phyloP scores from a whole-genome alignment of 1,139 yeast species.

The Sugiyamaella castrensis region DNA sequence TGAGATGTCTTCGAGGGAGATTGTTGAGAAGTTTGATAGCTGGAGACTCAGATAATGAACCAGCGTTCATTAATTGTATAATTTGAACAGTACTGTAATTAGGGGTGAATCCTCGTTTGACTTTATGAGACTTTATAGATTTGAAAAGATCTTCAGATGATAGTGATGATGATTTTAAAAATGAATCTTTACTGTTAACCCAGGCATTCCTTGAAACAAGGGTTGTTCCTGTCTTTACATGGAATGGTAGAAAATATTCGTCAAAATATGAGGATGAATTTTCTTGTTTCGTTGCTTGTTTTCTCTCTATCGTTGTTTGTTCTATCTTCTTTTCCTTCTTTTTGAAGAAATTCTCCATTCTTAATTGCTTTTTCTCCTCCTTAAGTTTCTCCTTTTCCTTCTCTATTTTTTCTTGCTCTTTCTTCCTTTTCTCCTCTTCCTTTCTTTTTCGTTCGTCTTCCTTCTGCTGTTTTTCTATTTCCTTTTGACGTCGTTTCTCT shows the following conservation, averaged over 20 bases:
- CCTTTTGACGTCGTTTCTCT: slow-evolving; percentile 21
- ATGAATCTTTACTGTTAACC: neutral
- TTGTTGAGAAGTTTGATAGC: slow-evolving; percentile 11
- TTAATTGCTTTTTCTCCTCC: slow-evolving; percentile 16
- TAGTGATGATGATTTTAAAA: neutral
- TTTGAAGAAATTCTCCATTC: slow-evolving; percentile 54
- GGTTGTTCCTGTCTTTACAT: slow-evolving; percentile 43
- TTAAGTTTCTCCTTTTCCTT: slow-evolving; percentile 16
- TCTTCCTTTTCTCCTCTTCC: slow-evolving; percentile 26
- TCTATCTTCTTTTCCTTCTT: slow-evolving; percentile 5
- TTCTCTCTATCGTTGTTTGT: slow-evolving; percentile 27
- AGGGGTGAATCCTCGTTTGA: slow-evolving; percentile 20
- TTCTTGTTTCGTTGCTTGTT: slow-evolving; percentile 25
- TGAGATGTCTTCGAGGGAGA: slow-evolving; percentile 23
- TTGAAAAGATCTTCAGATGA: slow-evolving; percentile 6
- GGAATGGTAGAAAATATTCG: slow-evolving; percentile 52
- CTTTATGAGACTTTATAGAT: slow-evolving; percentile 13
- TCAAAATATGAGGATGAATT: slow-evolving; percentile 28
- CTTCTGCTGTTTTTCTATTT: slow-evolving; percentile 15
- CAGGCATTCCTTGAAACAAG: slow-evolving; percentile 11
- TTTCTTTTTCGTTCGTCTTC: slow-evolving; percentile 30
- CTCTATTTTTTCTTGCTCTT: slow-evolving; percentile 16
- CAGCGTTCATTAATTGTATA: slow-evolving; percentile 37
- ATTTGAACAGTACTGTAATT: slow-evolving; percentile 20
- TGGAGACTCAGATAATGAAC: slow-evolving; percentile 16